Base-by-base conservation (phyloP, 768 basidiomycete species). In the Lentinula sp. region DNA sequence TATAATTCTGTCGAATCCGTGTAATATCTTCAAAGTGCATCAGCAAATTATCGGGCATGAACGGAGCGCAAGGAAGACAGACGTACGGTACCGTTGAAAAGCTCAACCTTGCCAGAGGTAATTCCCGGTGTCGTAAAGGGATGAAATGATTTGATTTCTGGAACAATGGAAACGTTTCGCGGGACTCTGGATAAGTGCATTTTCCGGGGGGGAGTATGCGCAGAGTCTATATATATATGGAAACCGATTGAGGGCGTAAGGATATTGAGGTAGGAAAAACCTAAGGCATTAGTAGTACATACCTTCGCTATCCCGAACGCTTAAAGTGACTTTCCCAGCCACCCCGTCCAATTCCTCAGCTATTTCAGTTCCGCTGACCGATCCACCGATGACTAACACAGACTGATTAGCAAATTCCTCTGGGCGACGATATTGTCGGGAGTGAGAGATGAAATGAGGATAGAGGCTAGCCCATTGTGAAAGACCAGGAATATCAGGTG, bases 401-500 rank as follows among this genome's bases (percentile, higher is more conserved):
- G 73, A 78, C 61, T 80, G 66, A 52, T 74, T 72, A 13, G 55
- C 35, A 45, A 71, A 76, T 1, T 60, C 37, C 28, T 79, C 73
- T 0, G 80, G 79, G 51, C 66, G 65, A 5, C 78, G 70, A 63
- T 81, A 82, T 48, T 76, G 74, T 37, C 79, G 65, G 6, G 79
- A 75, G 63, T 81, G 80, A 7, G 65, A 62, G 18, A 81, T 61
- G 2, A 64, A 60, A 1, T 66, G 66, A 0, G 79, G 75, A 67
- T 75, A 79, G 3, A 62, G 65, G 4, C 66, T 59, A 0, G 66
- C 70, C 78, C 76, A 78, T 41, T 67, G 66, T 20, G 70, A 66
- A 5, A 74, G 62, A 2, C 79, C 80, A 4, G 65, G 52, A 33
- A 76, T 75, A 5, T 50, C 32, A 4, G 75, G 75, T 15, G 73